Evolutionary conservation across 257 asterid species (phyloP).

Genomic region (Gardenia jasminoides): DNA sequence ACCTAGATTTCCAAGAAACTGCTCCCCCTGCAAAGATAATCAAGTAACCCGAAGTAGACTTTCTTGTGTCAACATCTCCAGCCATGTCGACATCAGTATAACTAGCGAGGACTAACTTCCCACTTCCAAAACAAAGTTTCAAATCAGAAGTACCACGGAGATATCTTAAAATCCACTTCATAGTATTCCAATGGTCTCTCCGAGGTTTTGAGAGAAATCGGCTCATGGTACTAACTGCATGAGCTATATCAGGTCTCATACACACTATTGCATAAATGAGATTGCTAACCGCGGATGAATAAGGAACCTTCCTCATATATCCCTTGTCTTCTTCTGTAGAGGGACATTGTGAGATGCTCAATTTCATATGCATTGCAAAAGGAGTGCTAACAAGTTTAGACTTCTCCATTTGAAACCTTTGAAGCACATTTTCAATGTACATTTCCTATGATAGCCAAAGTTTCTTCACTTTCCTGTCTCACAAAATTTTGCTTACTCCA

Average conservation of each 20-base stretch:
- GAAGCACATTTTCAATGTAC: no score
- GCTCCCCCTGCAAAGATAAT: constrained; percentile 3
- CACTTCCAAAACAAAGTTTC: neutral
- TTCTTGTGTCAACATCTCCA: no score
- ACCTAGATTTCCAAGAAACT: neutral
- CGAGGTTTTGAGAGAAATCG: neutral
- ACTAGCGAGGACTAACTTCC: neutral
- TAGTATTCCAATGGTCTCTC: neutral
- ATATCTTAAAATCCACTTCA: neutral
- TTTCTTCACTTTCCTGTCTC: neutral
- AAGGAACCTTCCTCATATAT: neutral
- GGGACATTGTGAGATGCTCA: no score
- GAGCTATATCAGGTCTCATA: neutral
- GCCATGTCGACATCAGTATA: no score
- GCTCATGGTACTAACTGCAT: neutral
- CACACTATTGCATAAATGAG: neutral
- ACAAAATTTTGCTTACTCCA: neutral
- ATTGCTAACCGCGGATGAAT: neutral
- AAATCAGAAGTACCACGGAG: neutral
- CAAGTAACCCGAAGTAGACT: constrained; percentile 2
- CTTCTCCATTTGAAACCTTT: neutral
- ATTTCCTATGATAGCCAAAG: neutral
- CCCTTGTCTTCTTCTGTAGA: no score
- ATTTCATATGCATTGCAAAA: neutral
- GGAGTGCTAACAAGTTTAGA: neutral